Evolutionary conservation across 257 asterid genomes (phyloP), one percentile per base, ranked within the genome.

Genomic region (Misopates orontium): DNA sequence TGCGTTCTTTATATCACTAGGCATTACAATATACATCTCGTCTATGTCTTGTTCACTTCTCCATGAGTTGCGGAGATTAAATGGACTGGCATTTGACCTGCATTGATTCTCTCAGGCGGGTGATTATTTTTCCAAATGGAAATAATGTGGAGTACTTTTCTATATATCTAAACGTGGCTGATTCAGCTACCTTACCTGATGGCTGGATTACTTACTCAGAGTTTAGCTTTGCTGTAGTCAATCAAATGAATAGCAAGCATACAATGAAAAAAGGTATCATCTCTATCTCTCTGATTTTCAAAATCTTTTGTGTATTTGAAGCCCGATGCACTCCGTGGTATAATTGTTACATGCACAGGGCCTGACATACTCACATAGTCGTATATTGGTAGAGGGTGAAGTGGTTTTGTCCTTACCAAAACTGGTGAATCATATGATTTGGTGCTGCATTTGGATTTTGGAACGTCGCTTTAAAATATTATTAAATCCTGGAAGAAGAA

Each of bases 161-260:
- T 4, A 87, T 90, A 95, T 89, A 93, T 73, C 77, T 93, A 72
- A 97, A 89, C 56, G 98, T 87, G 77, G 96, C 97, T 63, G 97
- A 93, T 74, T 83, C 97, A 62, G 55, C 85, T 70, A 28, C 75
- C 51, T 83, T 93, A 84, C 94, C 91, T 0, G 83, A 89, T 78
- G 98, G 97, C 60, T 89, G 98, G 98, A 84, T 71, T 78, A 83
- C 97, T 78, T 85, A 77, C 75, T 96, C 98, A 1, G 97, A 89
- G 77, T 93, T 93, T 77, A 89, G 91, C 86, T 77, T 93, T 85
- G 82, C 98, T 20, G 79, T 93, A 61, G 94, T 89, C 61, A 93
- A 89, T 78, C 97, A 89, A 73, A 70, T 87, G 62, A 78, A 85
- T 66, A 67, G 42, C 86, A 85, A 83, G 80, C 77, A 66, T 55